phyloP scores from a whole-genome alignment of 768 basidiomycete species.

The Tricholoma matsutake region DNA sequence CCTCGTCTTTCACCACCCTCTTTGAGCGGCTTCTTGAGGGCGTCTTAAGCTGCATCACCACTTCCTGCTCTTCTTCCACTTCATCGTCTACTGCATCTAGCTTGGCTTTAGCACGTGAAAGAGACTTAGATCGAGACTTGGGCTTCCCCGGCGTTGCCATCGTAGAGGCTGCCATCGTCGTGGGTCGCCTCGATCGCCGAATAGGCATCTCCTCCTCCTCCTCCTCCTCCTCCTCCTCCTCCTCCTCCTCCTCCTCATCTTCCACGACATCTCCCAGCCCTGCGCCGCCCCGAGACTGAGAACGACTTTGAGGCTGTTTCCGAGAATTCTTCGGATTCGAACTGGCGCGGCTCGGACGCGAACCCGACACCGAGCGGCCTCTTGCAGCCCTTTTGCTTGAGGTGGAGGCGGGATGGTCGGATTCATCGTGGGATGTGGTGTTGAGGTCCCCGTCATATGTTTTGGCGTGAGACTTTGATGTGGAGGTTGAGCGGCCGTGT shows the following conservation, averaged over 20 bases:
- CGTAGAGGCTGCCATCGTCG: neutral
- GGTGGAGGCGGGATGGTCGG: slow-evolving; percentile 15
- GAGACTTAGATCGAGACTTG: slow-evolving; percentile 22
- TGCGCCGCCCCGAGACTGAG: slow-evolving; percentile 14
- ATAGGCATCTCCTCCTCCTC: slow-evolving; percentile 15
- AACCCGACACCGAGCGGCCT: slow-evolving; percentile 4
- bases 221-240: slow-evolving; percentile 14
- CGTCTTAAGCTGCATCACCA: neutral
- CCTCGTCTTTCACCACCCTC: slow-evolving; percentile 10
- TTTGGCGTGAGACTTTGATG: slow-evolving; percentile 34
- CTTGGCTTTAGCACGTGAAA: slow-evolving; percentile 9
- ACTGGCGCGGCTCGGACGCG: slow-evolving; percentile 11
- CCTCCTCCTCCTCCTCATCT: slow-evolving; percentile 21
- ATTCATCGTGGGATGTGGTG: slow-evolving; percentile 18
- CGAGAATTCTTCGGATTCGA: slow-evolving; percentile 19
- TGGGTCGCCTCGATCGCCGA: neutral
- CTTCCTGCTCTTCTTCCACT: slow-evolving; percentile 1
- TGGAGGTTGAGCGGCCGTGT: slow-evolving; percentile 24
- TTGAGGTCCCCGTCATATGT: slow-evolving; percentile 37
- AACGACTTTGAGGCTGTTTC: slow-evolving; percentile 13
- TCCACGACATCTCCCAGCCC: slow-evolving; percentile 19
- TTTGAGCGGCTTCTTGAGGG: slow-evolving; percentile 10
- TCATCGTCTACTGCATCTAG: slow-evolving; percentile 16
- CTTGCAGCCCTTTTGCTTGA: slow-evolving; percentile 16
- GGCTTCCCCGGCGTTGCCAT: slow-evolving; percentile 8